phyloP scores from a whole-genome alignment of 257 asterid species.

The Rauvolfia tetraphylla region DNA sequence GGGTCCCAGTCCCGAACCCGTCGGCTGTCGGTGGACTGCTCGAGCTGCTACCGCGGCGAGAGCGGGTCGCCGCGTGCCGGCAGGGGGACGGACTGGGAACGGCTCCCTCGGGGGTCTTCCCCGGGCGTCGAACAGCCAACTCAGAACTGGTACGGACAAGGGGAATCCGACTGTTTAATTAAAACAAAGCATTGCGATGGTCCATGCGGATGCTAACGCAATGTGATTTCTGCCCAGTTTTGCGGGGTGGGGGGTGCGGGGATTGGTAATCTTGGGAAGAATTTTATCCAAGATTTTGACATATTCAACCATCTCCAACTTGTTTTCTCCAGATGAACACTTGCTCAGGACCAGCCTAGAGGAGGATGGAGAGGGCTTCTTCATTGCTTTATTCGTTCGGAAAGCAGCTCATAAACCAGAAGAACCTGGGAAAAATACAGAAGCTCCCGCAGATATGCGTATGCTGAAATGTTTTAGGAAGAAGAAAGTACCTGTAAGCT shows the following conservation, averaged over 20 bases:
- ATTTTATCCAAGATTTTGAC: not conserved
- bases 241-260: no score
- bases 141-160: no score
- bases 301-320: not conserved
- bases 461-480: not conserved
- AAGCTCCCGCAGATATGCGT: not conserved
- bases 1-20: conserved; percentile 2
- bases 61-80: conserved; percentile 28
- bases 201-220: no score
- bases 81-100: not conserved
- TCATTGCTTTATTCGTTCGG: conserved; percentile 70
- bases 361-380: conserved; percentile 82
- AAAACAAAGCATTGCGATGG: no score
- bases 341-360: conserved; percentile 57
- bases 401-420: conserved; percentile 6
- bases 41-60: conserved; percentile 9
- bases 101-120: not conserved
- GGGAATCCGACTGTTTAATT: no score
- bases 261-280: no score
- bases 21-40: conserved; percentile 7
- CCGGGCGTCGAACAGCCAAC: conserved; percentile 10
- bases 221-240: no score
- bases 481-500: conserved; percentile 18
- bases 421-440: not conserved
- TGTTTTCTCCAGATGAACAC: conserved; percentile 49